Evolutionary conservation across 371 early-diverging fungal species (phyloP), one percentile per base, ranked within the genome.

Genomic region (Mortierella sp.): DNA sequence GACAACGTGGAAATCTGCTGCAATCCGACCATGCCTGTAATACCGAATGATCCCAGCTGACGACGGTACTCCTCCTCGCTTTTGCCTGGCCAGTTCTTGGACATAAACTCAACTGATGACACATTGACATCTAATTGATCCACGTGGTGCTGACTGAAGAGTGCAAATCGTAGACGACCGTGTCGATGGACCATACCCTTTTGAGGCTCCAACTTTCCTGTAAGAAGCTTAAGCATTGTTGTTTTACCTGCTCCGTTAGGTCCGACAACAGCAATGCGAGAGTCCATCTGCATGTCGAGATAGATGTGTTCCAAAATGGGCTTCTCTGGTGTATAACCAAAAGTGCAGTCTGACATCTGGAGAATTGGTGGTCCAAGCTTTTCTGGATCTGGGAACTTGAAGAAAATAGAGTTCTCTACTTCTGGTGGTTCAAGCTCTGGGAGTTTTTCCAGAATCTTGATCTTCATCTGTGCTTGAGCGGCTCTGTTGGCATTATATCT

Each of bases 401-500:
- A 97, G 63, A 96, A 96, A 52, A 97, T 92, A 4, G 88, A 83
- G 85, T 88, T 93, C 71, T 92, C 97, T 72, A 90, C 92, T 85
- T 89, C 95, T 58, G 98, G 97, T 36, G 93, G 90, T 67, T 96
- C 94, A 57, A 99, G 87, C 59, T 90, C 95, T 3, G 98, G 98
- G 45, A 99, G 84, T 77, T 99, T 99, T 83, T 99, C 98, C 67
- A 99, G 87, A 70, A 98, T 94, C 89, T 99, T 99, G 84, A 99
- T 92, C 87, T 96, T 98, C 76, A 92, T 93, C 87, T 99, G 99
- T 11, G 98, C 99, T 86, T 98, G 98, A 33, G 98, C 94, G 24
- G 98, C 97, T 67, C 98, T 90, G 77, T 97, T 98, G 53, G 99
- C 98, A 87, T 98, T 99, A 86, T 96, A 98, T 80, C 99, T 89